These are phyloP conservation scores for Phytopythium litorale DNA, from an alignment of 352 stramenopile species.

Conservation along the genomic window DNA sequence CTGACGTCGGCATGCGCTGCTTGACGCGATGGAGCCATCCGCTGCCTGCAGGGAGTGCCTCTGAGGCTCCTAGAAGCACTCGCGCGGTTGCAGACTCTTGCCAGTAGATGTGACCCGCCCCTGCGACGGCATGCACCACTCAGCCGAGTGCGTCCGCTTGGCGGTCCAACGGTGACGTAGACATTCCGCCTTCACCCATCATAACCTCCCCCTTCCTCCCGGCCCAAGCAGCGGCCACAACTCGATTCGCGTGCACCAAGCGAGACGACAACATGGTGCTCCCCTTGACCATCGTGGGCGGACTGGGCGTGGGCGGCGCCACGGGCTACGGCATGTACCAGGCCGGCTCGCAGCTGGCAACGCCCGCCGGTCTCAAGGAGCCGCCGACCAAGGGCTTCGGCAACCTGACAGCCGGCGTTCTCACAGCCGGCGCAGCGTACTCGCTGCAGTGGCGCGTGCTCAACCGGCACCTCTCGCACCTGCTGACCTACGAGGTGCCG, in stretches of 20 bases:
- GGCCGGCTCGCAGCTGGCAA: conserved; percentile 37
- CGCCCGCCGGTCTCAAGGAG: conserved; percentile 23
- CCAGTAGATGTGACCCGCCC: no score
- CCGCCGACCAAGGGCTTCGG: conserved; percentile 41
- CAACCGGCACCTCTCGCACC: conserved; percentile 50
- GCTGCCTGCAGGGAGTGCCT: no score
- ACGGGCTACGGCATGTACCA: conserved; percentile 74
- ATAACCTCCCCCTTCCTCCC: background rate
- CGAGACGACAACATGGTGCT: conserved; percentile 39
- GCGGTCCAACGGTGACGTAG: conserved; percentile 6
- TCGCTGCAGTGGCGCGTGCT: conserved; percentile 45
- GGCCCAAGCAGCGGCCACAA: background rate
- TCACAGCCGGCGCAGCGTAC: conserved; percentile 42
- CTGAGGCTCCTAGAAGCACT: no score
- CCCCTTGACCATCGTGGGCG: conserved; percentile 61
- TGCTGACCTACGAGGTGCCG: conserved; percentile 70
- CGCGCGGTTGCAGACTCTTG: no score
- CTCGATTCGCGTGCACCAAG: background rate
- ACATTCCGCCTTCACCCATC: conserved; percentile 11
- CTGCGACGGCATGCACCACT: no score
- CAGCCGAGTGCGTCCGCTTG: no score
- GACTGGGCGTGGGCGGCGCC: conserved; percentile 30
- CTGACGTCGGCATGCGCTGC: background rate
- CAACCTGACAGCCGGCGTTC: conserved; percentile 25
- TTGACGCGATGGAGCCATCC: no score